Base-by-base conservation (phyloP, 495 filamentous ascomycete genomes). In the Cercophora sp. region DNA sequence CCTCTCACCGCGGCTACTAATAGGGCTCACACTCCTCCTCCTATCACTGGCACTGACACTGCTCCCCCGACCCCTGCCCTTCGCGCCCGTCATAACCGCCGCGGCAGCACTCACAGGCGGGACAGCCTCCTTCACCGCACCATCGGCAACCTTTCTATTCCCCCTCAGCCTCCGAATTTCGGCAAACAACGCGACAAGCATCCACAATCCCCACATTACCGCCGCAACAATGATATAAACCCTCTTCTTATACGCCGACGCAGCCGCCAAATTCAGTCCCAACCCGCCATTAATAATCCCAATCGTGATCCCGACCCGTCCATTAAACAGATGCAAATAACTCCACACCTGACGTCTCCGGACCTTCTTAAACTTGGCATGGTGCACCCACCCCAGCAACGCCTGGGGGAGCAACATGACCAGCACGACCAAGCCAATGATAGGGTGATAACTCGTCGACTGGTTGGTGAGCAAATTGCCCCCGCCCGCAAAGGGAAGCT, bases 221-320 rank as follows among this genome's bases (percentile, higher is more conserved):
- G 39, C 65, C 0, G 68, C 64, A 6, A 75, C 57, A 27, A 70
- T 59, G 47, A 56, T 56, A 42, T 73, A 73, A 11, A 59, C 66
- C 18, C 58, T 54, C 52, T 65, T 58, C n/a, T 48, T 19, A 3
- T 48, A 51, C 11, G 45, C 34, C 5, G 47, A 36, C 1, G 66
- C 67, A 10, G 59, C 61, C 5, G 78, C 67, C 3, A 84, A 58
- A 5, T 69, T 54, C 18, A 88, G 68, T 0, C 86, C 86, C 13
- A 88, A 62, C 0, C 84, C 84, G 26, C 78, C 86, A 64, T 89
- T 88, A 43, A 89, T 72, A 37, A 88, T 77, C 1, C 82, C 87
- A 0, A 87, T 61, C 0, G 77, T 69, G 4, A 91, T 70, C 2
- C 79, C 55, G 4, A 60, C 26, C 0, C 86, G 76, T 1, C 87